These are phyloP conservation scores for Acidiella bohemica DNA, from an alignment of 495 filamentous ascomycete species.

Conservation along the genomic window DNA sequence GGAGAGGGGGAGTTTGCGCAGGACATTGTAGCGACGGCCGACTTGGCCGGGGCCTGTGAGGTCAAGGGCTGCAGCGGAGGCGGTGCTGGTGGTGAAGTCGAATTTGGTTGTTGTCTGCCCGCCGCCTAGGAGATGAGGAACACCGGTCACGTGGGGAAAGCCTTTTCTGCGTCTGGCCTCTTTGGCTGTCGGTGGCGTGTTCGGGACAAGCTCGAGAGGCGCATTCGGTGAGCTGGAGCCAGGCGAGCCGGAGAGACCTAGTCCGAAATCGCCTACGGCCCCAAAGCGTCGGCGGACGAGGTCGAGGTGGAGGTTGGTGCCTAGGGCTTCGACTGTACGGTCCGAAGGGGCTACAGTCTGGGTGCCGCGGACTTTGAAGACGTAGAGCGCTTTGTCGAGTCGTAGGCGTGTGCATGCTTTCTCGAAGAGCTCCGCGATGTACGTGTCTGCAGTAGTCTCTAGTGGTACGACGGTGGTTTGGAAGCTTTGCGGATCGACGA, in stretches of 20 bases:
- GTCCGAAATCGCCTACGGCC: slow-evolving; percentile 50
- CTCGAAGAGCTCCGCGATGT: slow-evolving; percentile 85
- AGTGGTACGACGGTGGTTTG: slow-evolving; percentile 51
- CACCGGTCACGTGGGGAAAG: neutral
- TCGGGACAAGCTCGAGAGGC: slow-evolving; percentile 43
- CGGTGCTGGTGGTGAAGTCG: slow-evolving; percentile 1
- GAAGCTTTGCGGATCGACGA: slow-evolving; percentile 51
- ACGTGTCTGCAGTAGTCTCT: slow-evolving; percentile 83
- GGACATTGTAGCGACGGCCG: slow-evolving; percentile 77
- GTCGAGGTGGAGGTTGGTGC: slow-evolving; percentile 71
- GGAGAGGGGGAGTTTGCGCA: slow-evolving; percentile 86
- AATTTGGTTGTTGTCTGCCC: neutral
- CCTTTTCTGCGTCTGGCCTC: slow-evolving; percentile 11
- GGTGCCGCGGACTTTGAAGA: slow-evolving; percentile 74
- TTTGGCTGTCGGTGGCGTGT: slow-evolving; percentile 23
- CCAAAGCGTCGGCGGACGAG: slow-evolving; percentile 74
- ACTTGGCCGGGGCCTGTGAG: slow-evolving; percentile 33
- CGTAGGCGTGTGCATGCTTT: slow-evolving; percentile 79
- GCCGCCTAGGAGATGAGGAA: slow-evolving; percentile 4
- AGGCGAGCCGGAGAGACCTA: slow-evolving; percentile 64
- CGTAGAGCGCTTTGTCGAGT: slow-evolving; percentile 76
- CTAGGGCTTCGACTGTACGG: slow-evolving; percentile 78
- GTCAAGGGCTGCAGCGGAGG: slow-evolving; percentile 5
- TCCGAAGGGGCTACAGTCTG: slow-evolving; percentile 75
- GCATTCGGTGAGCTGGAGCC: slow-evolving; percentile 71